Evolutionary conservation across 352 stramenopile species (phyloP).

Genomic region (Pythium aquatile): DNA sequence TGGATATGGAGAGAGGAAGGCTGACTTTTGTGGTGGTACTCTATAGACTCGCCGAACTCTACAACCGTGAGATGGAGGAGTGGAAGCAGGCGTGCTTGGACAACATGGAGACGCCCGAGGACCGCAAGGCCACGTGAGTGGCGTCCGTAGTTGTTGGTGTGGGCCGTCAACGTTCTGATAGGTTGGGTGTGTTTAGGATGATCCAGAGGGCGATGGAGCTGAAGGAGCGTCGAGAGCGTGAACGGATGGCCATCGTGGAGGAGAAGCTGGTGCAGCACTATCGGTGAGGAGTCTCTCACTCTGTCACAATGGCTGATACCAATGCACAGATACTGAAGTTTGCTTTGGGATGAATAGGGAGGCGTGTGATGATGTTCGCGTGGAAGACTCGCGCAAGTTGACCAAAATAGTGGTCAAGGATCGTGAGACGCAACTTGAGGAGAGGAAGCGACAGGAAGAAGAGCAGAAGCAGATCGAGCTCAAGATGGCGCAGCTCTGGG

Average conservation of each 20-base stretch:
- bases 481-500: slow-evolving; percentile 71
- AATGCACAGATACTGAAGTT: background rate
- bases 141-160: too few species aligned
- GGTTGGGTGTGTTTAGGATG: slow-evolving; percentile 40
- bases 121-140: slow-evolving; percentile 75
- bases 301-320: too few species aligned
- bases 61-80: slow-evolving; percentile 73
- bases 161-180: background rate
- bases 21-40: background rate
- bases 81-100: slow-evolving; percentile 64
- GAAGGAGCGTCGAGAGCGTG: slow-evolving; percentile 60
- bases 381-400: slow-evolving; percentile 66
- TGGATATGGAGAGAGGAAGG: too few species aligned
- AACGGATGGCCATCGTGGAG: slow-evolving; percentile 59
- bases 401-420: slow-evolving; percentile 58
- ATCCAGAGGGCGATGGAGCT: slow-evolving; percentile 72
- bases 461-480: slow-evolving; percentile 48
- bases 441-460: slow-evolving; percentile 40
- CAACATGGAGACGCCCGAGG: slow-evolving; percentile 76
- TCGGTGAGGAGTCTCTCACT: slow-evolving; percentile 31
- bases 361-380: slow-evolving; percentile 60
- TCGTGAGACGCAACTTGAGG: slow-evolving; percentile 58
- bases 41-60: slow-evolving; percentile 69
- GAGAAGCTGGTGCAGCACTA: slow-evolving; percentile 80
- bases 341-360: slow-evolving; percentile 33